Evolutionary conservation across 148 eudicot species (phyloP), one percentile per base, ranked within the genome.

Genomic region (Camellia lanceoleosa): DNA sequence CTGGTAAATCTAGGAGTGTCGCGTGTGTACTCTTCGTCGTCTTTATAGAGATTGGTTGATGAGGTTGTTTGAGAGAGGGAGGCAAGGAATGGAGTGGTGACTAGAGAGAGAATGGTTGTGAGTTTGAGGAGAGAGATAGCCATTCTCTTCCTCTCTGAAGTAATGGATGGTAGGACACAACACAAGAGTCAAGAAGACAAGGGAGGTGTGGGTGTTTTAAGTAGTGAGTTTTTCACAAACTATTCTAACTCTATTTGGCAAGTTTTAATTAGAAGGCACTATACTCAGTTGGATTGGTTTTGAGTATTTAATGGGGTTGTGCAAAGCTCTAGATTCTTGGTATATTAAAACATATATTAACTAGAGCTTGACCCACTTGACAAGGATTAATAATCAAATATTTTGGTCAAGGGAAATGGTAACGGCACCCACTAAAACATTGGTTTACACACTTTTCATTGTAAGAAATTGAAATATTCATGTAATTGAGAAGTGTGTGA

Each of bases 71-170:
- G 12, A 74, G 56, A 51, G 61, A 79, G 78, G 56, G 70, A 66
- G 23, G 75, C 5, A 4, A 67, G 58, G 69, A 82, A 62, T 47
- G 64, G 64, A 43, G 68, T 15, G 44, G 75, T 14, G 82, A 82
- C 3, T 61, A 81, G 76, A 49, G 74, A 73, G 60, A 82, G 71
- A 74, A 82, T 64, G 78, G 81, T 55, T 38, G 75, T 47, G 58
- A 84, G 78, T 19, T 78, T 83, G 77, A 81, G 80, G 52, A 85
- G 80, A 80, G 72, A 61, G 77, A 74, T 20, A 6, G 84, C 79
- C 88, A 88, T 88, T 75, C 60, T 80, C 23, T 76, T 30, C 38
- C 78, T 65, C 73, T 12, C 5, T 5, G n/a, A 73, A 73, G 73
- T 9, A 4, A 42, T 41, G 77, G 52, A 66, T 54, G 66, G 42